Evolutionary conservation across 805 yeast species (phyloP).

Genomic region (Lachancea mirantina): DNA sequence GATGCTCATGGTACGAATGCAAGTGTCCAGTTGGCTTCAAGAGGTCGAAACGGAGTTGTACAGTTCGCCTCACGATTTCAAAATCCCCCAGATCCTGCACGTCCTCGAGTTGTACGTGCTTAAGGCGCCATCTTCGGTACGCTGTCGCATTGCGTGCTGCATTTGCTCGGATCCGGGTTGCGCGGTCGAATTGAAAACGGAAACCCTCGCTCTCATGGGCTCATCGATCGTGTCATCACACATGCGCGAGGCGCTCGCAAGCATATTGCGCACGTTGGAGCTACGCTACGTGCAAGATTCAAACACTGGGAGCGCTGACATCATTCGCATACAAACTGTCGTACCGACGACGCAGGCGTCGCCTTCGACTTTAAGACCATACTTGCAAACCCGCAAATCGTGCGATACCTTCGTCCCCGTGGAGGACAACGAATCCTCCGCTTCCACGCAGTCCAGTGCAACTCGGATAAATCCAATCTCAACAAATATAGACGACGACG

Average conservation of each 20-base stretch:
- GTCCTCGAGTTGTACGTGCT: constrained; percentile 5
- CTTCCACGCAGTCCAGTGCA: too few species aligned
- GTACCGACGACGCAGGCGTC: not conserved
- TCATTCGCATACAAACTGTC: not conserved
- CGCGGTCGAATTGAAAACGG: constrained; percentile 1
- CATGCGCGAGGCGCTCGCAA: constrained; percentile 2
- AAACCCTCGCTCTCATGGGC: constrained; percentile 3
- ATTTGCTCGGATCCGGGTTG: constrained; percentile 2
- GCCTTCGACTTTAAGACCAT: too few species aligned
- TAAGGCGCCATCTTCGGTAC: constrained; percentile 5
- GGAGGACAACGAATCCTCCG: too few species aligned
- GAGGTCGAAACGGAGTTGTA: constrained; percentile 8
- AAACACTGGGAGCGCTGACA: not conserved
- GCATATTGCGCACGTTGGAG: not conserved
- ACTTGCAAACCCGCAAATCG: too few species aligned
- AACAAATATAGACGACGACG: not conserved
- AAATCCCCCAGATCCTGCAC: constrained; percentile 10
- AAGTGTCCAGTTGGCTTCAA: constrained; percentile 4
- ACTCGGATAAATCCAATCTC: too few species aligned
- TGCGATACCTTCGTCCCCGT: too few species aligned
- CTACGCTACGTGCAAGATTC: too few species aligned
- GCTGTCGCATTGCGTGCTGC: constrained; percentile 3
- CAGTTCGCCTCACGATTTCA: constrained; percentile 8
- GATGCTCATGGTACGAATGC: constrained; percentile 6
- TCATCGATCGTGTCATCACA: constrained; percentile 3